Base-by-base conservation (phyloP, 2,329 filamentous ascomycete genomes). In the Hortaea werneckii region DNA sequence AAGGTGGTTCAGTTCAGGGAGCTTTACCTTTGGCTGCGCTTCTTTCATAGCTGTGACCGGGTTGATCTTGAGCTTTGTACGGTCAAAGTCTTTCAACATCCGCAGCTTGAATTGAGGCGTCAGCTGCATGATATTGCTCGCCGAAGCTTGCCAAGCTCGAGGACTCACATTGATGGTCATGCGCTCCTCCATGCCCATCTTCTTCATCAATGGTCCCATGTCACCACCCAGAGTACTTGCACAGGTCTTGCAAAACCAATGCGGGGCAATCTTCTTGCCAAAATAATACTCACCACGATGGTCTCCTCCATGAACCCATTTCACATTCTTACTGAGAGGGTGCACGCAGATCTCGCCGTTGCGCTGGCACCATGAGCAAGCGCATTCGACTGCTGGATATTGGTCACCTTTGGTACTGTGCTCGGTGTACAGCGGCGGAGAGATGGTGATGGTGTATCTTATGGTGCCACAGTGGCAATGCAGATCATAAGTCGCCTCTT, bases 381-480 rank as follows among this genome's bases (percentile, higher is more conserved):
- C 40, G 47, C 57, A 60, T 10, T 54, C 50, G 40, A 44, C 40
- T 0, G 52, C 55, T 8, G 45, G 42, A 39, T 54, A 60, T 38
- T 1, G 45, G 51, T 48, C 44, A 10, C 45, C 51, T 42, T 47
- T 11, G 9, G 4, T 35, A 20, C 20, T 20, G 6, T 49, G 38
- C 13, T 47, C 40, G 27, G 29, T 29, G 42, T 51, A 52, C 3
- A 60, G 52, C 4, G 57, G 58, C 29, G 58, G 58, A 11, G 56
- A 59, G 32, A 60, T 41, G 0, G 28, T 57, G 27, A 56, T 53
- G 28, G 30, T 50, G 41, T 45, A 58, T 45, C 52, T 53, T 11
- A 61, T 52, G 10, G 57, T 47, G 35, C 52, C 55, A 50, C 58
- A 61, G 50, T 61, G 58, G 51, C 58, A 61, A 50, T 59, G 52